Conservation (phyloP, 371 early-diverging fungal species). For the Dinochytrium kinnereticum region DNA sequence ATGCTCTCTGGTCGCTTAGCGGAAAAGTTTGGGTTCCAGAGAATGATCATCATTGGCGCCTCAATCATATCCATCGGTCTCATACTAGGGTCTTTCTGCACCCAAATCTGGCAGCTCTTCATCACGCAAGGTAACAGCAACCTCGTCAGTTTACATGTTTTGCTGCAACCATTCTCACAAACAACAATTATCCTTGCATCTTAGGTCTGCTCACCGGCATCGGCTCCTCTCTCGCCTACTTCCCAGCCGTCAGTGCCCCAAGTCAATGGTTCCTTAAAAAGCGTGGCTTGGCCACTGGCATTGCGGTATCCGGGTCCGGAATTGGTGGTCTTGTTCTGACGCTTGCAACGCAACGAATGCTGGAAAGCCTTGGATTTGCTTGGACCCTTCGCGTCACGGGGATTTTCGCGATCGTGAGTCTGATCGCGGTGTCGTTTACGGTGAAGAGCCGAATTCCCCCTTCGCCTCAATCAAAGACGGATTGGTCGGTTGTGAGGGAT, state of each 20-base stretch:
- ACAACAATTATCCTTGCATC: not conserved
- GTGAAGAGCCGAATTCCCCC: constrained; percentile 23
- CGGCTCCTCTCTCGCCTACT: constrained; percentile 70
- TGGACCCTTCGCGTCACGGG: constrained; percentile 74
- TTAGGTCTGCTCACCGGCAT: constrained; percentile 37
- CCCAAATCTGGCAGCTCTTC: constrained; percentile 34
- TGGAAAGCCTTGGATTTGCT: constrained; percentile 57
- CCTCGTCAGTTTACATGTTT: not conserved
- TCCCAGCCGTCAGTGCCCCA: constrained; percentile 70
- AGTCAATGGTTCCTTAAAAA: constrained; percentile 75
- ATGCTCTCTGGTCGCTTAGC: constrained; percentile 37
- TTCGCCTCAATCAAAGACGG: constrained; percentile 2
- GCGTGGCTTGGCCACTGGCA: constrained; percentile 78
- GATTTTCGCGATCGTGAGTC: constrained; percentile 53
- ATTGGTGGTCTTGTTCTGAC: constrained; percentile 72
- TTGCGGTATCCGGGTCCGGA: constrained; percentile 70
- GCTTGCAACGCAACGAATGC: constrained; percentile 60
- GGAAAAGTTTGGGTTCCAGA: constrained; percentile 31
- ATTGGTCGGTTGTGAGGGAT: constrained; percentile 28
- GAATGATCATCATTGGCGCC: constrained; percentile 31
- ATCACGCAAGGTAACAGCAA: constrained; percentile 22
- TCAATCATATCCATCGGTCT: constrained; percentile 20
- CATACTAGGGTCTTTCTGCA: constrained; percentile 33
- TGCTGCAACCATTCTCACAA: not conserved
- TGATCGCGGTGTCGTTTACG: not conserved